These are phyloP conservation scores for Cyberlindnera saturnus DNA, from an alignment of 805 yeast genomes.

Conservation along the genomic window DNA sequence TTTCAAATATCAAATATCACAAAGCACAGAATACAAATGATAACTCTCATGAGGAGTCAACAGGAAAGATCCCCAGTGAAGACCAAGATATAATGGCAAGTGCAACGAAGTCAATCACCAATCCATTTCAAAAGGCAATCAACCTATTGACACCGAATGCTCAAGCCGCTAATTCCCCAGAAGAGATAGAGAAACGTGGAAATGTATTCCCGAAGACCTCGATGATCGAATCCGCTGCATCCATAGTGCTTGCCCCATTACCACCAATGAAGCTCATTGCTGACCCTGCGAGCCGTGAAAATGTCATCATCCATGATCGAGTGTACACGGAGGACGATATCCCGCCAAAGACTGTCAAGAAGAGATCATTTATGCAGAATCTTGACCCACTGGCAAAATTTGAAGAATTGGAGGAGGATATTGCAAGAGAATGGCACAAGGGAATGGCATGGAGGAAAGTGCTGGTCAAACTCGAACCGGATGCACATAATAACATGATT, in stretches of 20 bases:
- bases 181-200: slow-evolving; percentile 5
- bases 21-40: background rate
- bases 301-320: slow-evolving; percentile 64
- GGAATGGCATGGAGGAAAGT: slow-evolving; percentile 70
- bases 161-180: slow-evolving; percentile 3
- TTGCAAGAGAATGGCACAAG: slow-evolving; percentile 65
- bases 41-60: background rate
- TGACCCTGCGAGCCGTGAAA: slow-evolving; percentile 54
- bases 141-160: slow-evolving; percentile 35
- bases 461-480: slow-evolving; percentile 59
- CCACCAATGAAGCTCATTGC: slow-evolving; percentile 57
- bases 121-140: slow-evolving; percentile 42
- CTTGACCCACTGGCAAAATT: slow-evolving; percentile 33
- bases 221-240: slow-evolving; percentile 62
- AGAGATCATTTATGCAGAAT: slow-evolving; percentile 24
- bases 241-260: slow-evolving; percentile 61
- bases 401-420: slow-evolving; percentile 53
- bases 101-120: slow-evolving; percentile 24
- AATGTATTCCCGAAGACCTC: slow-evolving; percentile 55
- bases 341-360: slow-evolving; percentile 26
- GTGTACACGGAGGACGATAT: slow-evolving; percentile 48
- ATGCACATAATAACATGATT: slow-evolving; percentile 71
- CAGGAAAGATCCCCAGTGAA: slow-evolving; percentile 15
- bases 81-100: slow-evolving; percentile 11
- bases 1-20: slow-evolving; percentile 5